phyloP scores from a whole-genome alignment of 768 basidiomycete species.

The Daedaleopsis sinensis region DNA sequence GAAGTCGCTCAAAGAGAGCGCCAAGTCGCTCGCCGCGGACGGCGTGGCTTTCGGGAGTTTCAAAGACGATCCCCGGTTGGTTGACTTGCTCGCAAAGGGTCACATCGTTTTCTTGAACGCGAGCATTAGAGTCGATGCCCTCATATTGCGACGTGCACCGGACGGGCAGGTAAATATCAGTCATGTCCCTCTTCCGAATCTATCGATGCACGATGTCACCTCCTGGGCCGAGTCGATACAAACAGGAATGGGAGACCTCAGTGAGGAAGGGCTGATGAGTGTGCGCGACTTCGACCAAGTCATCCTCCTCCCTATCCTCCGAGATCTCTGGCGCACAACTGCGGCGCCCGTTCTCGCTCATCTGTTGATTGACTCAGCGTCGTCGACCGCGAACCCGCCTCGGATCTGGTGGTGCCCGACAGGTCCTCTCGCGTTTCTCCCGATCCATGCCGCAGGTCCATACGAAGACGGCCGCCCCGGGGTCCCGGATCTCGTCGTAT shows the following conservation, averaged over 20 bases:
- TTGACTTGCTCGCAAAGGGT: neutral
- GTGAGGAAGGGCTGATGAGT: slow-evolving; percentile 1
- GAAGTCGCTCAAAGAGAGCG: neutral
- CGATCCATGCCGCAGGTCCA: slow-evolving; percentile 6
- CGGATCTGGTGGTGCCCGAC: slow-evolving; percentile 9
- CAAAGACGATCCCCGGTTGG: neutral
- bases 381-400: neutral
- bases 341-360: neutral
- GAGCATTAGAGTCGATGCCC: neutral
- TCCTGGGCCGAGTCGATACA: slow-evolving; percentile 3
- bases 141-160: neutral
- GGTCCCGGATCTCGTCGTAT: slow-evolving; percentile 1
- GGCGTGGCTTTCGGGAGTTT: neutral
- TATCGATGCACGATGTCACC: neutral
- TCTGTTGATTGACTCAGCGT: neutral
- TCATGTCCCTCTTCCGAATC: neutral
- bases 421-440: slow-evolving; percentile 1
- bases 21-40: neutral
- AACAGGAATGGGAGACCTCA: slow-evolving; percentile 1
- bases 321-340: neutral
- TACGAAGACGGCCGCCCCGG: slow-evolving; percentile 2
- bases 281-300: slow-evolving; percentile 3
- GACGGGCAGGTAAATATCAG: neutral
- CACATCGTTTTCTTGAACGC: neutral
- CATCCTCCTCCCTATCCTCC: neutral